Conservation (phyloP, 1,284 basidiomycete species). For the Coniophora puteana region DNA sequence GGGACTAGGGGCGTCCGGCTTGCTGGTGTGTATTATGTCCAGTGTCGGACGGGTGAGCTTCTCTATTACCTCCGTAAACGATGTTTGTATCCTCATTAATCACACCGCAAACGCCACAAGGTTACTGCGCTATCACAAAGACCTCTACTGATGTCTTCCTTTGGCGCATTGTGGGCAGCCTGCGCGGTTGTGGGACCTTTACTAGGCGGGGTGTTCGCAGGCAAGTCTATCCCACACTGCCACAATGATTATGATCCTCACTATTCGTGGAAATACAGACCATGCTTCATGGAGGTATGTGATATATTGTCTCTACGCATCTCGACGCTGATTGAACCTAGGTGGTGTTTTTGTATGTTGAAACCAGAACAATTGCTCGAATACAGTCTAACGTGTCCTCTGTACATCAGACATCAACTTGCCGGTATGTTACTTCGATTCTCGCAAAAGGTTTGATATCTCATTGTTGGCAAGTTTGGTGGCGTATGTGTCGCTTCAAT, state of each 20-base stretch:
- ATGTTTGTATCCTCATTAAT: too few species aligned
- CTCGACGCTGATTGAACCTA: background rate
- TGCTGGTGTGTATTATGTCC: too few species aligned
- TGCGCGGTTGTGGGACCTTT: background rate
- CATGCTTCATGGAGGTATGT: background rate
- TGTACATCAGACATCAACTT: background rate
- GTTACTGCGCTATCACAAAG: too few species aligned
- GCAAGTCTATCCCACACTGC: too few species aligned
- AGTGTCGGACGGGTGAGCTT: too few species aligned
- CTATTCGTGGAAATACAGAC: too few species aligned
- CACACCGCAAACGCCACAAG: too few species aligned
- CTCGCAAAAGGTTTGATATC: background rate
- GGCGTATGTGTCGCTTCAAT: constrained; percentile 32
- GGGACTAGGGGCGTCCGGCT: constrained; percentile 30
- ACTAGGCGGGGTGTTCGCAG: background rate
- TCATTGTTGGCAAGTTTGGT: constrained; percentile 19
- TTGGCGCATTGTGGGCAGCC: background rate
- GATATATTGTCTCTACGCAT: background rate
- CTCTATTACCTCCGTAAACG: too few species aligned
- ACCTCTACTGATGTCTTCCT: background rate
- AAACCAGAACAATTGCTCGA: background rate
- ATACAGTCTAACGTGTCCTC: background rate
- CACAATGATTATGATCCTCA: too few species aligned
- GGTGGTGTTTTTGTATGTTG: background rate
- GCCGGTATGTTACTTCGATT: background rate